Evolutionary conservation across 164 flowering plant genomes (phyloP).

Genomic region (Macadamia tetraphylla): DNA sequence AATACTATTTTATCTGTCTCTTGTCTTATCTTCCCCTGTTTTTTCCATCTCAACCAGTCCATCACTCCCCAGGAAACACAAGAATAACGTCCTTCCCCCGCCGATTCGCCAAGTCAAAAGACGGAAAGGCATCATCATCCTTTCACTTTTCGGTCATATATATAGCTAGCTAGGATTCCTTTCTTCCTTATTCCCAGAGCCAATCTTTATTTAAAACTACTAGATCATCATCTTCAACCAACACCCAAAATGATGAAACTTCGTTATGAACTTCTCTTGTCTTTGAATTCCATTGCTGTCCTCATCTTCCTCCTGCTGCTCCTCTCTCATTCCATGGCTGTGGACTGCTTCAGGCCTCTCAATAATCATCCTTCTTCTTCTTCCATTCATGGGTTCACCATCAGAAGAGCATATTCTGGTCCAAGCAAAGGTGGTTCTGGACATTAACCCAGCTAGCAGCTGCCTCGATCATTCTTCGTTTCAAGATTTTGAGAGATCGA

Average conservation of each 20-base stretch:
- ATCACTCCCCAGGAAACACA: background rate
- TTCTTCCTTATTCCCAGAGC: background rate
- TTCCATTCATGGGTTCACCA: background rate
- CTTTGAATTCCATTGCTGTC: background rate
- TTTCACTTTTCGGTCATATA: too few relatives aligned
- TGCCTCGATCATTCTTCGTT: background rate
- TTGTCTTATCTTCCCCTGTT: too few relatives aligned
- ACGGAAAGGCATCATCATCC: background rate
- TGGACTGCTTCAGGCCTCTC: background rate
- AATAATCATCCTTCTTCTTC: background rate
- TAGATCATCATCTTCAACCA: background rate
- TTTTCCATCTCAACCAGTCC: too few relatives aligned
- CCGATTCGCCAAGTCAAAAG: background rate
- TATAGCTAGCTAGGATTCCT: too few relatives aligned
- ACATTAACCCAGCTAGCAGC: background rate
- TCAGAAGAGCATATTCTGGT: background rate
- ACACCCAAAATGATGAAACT: background rate
- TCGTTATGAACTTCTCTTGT: background rate
- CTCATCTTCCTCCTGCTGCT: background rate
- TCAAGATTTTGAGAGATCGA: background rate
- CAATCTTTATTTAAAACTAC: too few relatives aligned
- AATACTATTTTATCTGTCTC: too few relatives aligned
- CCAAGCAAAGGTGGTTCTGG: background rate
- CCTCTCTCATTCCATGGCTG: background rate
- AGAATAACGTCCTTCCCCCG: background rate